phyloP scores from a whole-genome alignment of 768 basidiomycete genomes.

The Amanita brunnescens region DNA sequence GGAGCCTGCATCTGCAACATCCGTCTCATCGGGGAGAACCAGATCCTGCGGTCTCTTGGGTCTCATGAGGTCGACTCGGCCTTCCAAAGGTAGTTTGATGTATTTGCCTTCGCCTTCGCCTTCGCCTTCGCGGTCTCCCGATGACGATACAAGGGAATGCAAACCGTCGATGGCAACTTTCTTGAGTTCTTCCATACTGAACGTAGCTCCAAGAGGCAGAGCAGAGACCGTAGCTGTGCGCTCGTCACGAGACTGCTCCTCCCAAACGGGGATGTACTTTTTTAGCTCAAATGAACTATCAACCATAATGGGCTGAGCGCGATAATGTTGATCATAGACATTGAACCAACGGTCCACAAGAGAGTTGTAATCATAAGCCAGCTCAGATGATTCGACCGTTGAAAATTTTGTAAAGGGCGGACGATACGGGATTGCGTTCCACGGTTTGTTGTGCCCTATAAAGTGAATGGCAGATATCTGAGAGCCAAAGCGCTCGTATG shows the following conservation, averaged over 20 bases:
- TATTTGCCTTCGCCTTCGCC: constrained; percentile 70
- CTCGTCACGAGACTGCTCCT: constrained; percentile 23
- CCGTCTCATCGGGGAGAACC: constrained; percentile 7
- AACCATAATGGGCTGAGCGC: constrained; percentile 40
- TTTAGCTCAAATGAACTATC: constrained; percentile 50
- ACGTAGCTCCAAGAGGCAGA: constrained; percentile 20
- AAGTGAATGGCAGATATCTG: constrained; percentile 86
- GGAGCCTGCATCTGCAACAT: constrained; percentile 10
- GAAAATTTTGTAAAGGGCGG: constrained; percentile 37
- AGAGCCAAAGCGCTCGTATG: constrained; percentile 88
- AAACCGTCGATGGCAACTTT: constrained; percentile 54
- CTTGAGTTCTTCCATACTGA: constrained; percentile 60
- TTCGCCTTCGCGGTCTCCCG: constrained; percentile 29
- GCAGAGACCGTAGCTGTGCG: constrained; percentile 5
- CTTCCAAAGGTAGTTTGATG: constrained; percentile 74
- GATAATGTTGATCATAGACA: constrained; percentile 84
- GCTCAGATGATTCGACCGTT: constrained; percentile 24
- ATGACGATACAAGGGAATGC: constrained; percentile 18
- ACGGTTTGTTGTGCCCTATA: constrained; percentile 95
- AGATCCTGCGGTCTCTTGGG: constrained; percentile 25
- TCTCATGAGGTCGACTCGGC: constrained; percentile 82
- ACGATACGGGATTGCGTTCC: constrained; percentile 68
- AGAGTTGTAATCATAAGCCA: constrained; percentile 66
- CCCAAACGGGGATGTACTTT: constrained; percentile 72
- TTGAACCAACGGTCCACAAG: constrained; percentile 88